Conservation (phyloP, 768 basidiomycete genomes). For the Suillus brevipes region DNA sequence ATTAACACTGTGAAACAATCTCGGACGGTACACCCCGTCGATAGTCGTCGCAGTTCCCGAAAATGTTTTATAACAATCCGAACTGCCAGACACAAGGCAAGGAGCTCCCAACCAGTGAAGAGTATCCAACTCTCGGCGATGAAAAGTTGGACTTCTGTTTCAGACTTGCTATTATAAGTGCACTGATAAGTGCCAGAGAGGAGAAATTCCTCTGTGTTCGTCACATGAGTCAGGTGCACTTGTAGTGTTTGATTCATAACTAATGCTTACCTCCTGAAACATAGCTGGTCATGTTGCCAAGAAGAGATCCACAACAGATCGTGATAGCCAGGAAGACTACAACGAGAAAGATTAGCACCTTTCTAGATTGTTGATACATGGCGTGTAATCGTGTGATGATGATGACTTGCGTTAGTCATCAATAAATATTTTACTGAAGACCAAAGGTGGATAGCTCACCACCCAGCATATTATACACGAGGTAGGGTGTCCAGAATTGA, state of each 20-base stretch:
- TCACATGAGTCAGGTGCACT: neutral
- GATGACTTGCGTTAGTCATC: neutral
- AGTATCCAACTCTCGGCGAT: neutral
- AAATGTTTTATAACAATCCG: neutral
- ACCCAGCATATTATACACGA: neutral
- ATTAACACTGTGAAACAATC: neutral
- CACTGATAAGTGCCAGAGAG: neutral
- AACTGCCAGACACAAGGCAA: neutral
- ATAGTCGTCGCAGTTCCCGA: neutral
- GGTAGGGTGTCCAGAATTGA: neutral
- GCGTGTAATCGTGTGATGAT: neutral
- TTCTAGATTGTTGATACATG: neutral
- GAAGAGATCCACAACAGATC: neutral
- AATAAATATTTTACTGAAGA: neutral
- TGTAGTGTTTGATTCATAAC: neutral
- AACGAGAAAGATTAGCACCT: neutral
- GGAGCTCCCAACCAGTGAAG: neutral
- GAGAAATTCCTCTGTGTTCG: neutral
- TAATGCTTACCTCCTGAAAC: neutral
- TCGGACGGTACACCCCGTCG: neutral
- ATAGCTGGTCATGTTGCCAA: neutral
- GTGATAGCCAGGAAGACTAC: neutral
- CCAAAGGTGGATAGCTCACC: neutral
- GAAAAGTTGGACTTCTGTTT: neutral
- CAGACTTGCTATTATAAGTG: neutral